Evolutionary conservation across 495 filamentous ascomycete species (phyloP), one percentile per base, ranked within the genome.

Genomic region (Beverwykella pulmonaria): DNA sequence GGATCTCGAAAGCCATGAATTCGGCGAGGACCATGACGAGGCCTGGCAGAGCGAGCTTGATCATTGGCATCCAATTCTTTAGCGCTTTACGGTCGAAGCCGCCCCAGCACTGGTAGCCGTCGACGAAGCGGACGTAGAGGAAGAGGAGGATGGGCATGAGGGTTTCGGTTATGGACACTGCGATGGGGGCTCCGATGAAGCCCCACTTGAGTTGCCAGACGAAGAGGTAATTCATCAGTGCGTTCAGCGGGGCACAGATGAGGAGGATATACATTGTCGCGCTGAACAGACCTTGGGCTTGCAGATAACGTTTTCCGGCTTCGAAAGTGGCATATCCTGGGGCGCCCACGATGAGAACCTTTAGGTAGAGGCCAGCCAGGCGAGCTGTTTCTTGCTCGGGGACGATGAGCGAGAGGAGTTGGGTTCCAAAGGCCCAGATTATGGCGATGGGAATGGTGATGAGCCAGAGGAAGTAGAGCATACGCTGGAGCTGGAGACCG

Each of bases 1-100:
- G 71, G 59, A 87, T 77, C 67, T 87, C 84, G 69, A 81, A 85
- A 41, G 84, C 82, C 8, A 96, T 83, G 76, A 86, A 93, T 73
- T 97, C 93, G 7, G 93, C 92, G 74, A 94, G 88, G 1, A 98
- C 89, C 91, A 96, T 97, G 46, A 95, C 76, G 73, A 97, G 84
- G 2, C 93, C 93, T 0, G 89, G 92, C 19, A 96, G 75, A 0
- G 92, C 91, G 17, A 97, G 87, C 55, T 84, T 80, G 71, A 97
- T 83, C 92, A 95, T 94, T 0, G 89, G 90, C 5, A 85, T 83
- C 92, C 92, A 97, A 75, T 95, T 96, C 20, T 80, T 78, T 50
- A 94, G 82, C 7, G 90, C 90, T 25, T 81, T 78, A 54, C 73
- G 78, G 0, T 86, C 87, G 63, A 96, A 86, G 0, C 93, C 93